Conservation (phyloP, 2,329 filamentous ascomycete species). For the Cordyceps fumosorosea region DNA sequence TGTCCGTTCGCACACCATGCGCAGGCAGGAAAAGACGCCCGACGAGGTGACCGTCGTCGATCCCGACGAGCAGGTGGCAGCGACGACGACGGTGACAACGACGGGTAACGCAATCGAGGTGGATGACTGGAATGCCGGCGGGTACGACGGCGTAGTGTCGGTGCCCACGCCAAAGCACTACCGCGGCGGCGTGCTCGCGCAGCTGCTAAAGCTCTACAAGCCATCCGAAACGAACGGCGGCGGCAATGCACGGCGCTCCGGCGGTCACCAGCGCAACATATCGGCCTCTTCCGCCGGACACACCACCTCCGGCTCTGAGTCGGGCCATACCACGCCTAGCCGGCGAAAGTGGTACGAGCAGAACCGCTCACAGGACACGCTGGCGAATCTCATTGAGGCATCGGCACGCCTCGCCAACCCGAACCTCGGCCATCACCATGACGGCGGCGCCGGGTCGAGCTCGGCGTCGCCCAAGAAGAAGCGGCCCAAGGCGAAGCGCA, state of each 20-base stretch:
- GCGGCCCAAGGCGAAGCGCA: conserved; percentile 23
- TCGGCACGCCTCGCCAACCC: conserved; percentile 36
- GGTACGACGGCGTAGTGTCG: conserved; percentile 35
- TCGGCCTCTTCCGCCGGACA: conserved; percentile 7
- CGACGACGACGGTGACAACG: conserved; percentile 12
- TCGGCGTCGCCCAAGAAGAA: conserved; percentile 21
- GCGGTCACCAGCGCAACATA: conserved; percentile 19
- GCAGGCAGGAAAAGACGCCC: conserved; percentile 5
- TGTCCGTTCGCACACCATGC: conserved; percentile 34
- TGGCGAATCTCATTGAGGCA: conserved; percentile 41
- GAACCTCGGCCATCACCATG: conserved; percentile 19
- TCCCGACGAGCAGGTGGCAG: conserved; percentile 13
- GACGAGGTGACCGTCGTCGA: conserved; percentile 17
- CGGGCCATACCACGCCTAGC: conserved; percentile 36
- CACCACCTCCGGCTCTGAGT: conserved; percentile 17
- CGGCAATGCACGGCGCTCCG: conserved; percentile 13
- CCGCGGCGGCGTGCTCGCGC: conserved; percentile 38
- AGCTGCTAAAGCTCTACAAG: conserved; percentile 42
- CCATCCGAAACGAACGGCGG: conserved; percentile 22
- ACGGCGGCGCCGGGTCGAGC: conserved; percentile 10
- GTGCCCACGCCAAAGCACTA: conserved; percentile 35
- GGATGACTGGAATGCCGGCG: conserved; percentile 31
- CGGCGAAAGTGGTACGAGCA: conserved; percentile 43
- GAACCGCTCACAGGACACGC: conserved; percentile 39
- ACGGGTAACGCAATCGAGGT: conserved; percentile 15